A percentile compares a stretch with the other conserved stretches of the same genome.
Conservation (phyloP, 2,329 filamentous ascomycete species). For the Diaporthe helianthi region DNA sequence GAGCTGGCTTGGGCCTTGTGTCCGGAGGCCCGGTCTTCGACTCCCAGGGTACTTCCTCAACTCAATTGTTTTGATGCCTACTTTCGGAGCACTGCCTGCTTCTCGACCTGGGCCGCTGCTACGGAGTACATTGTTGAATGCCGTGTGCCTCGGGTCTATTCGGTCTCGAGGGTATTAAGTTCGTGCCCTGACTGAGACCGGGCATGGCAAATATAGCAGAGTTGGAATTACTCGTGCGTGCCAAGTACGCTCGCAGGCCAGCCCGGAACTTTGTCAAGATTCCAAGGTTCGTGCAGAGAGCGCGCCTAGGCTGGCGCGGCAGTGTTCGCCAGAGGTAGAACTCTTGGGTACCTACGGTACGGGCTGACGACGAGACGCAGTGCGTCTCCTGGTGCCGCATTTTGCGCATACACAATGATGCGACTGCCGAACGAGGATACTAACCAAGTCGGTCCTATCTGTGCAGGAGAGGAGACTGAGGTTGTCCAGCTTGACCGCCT, state of each 20-base stretch:
- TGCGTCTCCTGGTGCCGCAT: background rate
- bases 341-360: background rate
- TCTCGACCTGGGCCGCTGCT: no score
- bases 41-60: no score
- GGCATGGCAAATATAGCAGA: background rate
- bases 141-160: background rate
- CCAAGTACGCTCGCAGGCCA: background rate
- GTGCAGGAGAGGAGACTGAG: no score
- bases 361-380: background rate
- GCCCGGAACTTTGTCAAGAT: background rate
- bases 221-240: background rate
- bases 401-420: background rate
- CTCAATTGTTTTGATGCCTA: background rate
- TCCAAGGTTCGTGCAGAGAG: conserved; percentile 3
- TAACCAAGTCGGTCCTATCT: no score
- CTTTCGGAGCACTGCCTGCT: background rate
- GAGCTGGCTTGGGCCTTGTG: background rate
- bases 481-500: no score
- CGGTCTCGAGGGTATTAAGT: background rate
- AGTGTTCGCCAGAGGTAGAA: background rate
- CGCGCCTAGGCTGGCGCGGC: background rate
- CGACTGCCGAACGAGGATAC: background rate
- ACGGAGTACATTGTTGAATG: background rate
- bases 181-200: background rate
- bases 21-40: background rate